Evolutionary conservation across 2,329 filamentous ascomycete species (phyloP).

Genomic region (Reticulascus tulasneorum): DNA sequence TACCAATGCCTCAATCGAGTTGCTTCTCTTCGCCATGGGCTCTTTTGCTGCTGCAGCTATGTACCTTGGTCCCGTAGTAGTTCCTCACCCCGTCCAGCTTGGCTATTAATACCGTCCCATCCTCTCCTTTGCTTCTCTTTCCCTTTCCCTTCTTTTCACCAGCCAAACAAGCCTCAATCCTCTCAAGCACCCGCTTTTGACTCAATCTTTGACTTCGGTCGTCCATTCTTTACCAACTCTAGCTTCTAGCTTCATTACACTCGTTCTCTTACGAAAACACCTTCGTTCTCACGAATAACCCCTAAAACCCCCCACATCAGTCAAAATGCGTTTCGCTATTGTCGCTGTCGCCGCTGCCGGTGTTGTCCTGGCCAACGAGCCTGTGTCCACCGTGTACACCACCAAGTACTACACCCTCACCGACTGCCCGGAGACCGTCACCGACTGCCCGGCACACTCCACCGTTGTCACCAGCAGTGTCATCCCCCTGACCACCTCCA

Average conservation of each 20-base stretch:
- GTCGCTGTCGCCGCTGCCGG: slow-evolving; percentile 42
- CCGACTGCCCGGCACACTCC: slow-evolving; percentile 41
- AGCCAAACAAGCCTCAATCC: slow-evolving; percentile 41
- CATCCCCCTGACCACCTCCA: slow-evolving; percentile 35
- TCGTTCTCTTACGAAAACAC: slow-evolving; percentile 25
- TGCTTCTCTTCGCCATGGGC: too few relatives aligned
- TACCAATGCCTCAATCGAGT: too few relatives aligned
- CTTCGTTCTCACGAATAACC: slow-evolving; percentile 25
- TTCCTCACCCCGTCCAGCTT: slow-evolving; percentile 12
- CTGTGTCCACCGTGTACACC: slow-evolving; percentile 47
- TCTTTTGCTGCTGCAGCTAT: not conserved
- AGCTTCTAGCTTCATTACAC: slow-evolving; percentile 26
- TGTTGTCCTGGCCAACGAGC: slow-evolving; percentile 25
- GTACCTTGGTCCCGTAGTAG: slow-evolving; percentile 6
- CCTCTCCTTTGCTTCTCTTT: slow-evolving; percentile 22
- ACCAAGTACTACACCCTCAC: slow-evolving; percentile 54
- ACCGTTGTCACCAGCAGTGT: slow-evolving; percentile 35
- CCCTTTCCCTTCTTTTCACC: slow-evolving; percentile 28
- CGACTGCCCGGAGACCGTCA: slow-evolving; percentile 46
- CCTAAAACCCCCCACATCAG: slow-evolving; percentile 21
- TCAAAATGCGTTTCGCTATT: slow-evolving; percentile 62
- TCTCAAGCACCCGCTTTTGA: slow-evolving; percentile 32
- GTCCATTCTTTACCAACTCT: slow-evolving; percentile 53
- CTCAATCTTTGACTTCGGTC: slow-evolving; percentile 51
- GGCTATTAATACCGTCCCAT: slow-evolving; percentile 44